Conservation (phyloP, 768 basidiomycete genomes). For the Termitomyces sp. region DNA sequence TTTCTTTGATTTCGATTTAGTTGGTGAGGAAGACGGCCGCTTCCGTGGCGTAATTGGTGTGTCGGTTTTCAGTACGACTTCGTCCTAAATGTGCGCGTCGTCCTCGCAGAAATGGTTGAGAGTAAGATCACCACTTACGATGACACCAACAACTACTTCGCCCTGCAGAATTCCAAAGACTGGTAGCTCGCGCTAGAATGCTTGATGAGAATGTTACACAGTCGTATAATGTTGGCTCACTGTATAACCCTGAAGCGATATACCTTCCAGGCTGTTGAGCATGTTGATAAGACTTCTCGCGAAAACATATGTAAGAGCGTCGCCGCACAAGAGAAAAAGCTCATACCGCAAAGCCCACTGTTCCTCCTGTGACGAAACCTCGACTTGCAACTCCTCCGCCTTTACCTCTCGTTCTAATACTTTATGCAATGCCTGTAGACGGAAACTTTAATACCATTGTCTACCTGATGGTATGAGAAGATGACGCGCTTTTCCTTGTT, state of each 20-base stretch:
- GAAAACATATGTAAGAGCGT: neutral
- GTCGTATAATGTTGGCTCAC: conserved; percentile 27
- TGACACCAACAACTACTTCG: conserved; percentile 65
- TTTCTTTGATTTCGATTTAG: conserved; percentile 13
- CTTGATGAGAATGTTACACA: neutral
- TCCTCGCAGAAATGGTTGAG: neutral
- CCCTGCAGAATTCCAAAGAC: conserved; percentile 72
- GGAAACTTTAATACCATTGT: neutral
- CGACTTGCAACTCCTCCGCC: conserved; percentile 50
- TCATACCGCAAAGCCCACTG: conserved; percentile 71
- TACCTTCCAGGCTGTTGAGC: conserved; percentile 54
- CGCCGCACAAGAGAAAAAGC: neutral
- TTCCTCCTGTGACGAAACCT: conserved; percentile 55
- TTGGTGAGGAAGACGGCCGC: conserved; percentile 1
- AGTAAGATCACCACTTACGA: conserved; percentile 38
- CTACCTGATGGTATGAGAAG: neutral
- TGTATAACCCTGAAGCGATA: conserved; percentile 42
- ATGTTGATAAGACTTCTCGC: conserved; percentile 63
- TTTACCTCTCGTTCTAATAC: conserved; percentile 69
- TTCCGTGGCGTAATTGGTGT: conserved; percentile 5
- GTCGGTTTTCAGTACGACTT: conserved; percentile 30
- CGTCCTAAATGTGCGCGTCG: conserved; percentile 37
- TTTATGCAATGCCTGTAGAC: conserved; percentile 63
- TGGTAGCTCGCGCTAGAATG: conserved; percentile 69
- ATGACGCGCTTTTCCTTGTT: conserved; percentile 49